phyloP scores from a whole-genome alignment of 192 early-diverging fungal genomes.

The Backusella tarrabulga region DNA sequence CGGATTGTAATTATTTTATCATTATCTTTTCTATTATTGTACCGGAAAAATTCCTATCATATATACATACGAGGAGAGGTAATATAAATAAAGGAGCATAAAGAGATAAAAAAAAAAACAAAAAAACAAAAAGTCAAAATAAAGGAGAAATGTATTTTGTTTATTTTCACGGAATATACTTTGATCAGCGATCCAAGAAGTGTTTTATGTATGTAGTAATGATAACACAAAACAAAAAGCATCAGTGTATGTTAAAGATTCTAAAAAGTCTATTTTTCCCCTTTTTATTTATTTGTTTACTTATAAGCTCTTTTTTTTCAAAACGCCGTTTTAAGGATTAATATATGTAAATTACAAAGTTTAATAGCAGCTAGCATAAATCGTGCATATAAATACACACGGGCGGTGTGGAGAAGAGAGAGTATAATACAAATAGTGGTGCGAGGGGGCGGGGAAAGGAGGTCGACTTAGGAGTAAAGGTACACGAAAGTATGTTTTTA shows the following conservation, averaged over 20 bases:
- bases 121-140: neutral
- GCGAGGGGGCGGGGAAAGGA: neutral
- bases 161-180: slow-evolving; percentile 5
- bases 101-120: neutral
- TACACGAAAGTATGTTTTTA: neutral
- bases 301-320: neutral
- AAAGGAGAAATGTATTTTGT: neutral
- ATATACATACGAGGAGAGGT: neutral
- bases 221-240: neutral
- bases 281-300: neutral
- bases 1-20: neutral
- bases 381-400: slow-evolving; percentile 1
- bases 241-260: neutral
- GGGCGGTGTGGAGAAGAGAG: neutral
- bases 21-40: neutral
- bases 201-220: neutral
- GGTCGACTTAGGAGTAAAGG: neutral
- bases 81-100: slow-evolving; percentile 2
- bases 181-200: neutral
- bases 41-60: neutral
- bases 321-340: slow-evolving; percentile 1
- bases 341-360: slow-evolving; percentile 5
- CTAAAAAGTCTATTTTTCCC: neutral
- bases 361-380: slow-evolving; percentile 4
- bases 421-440: neutral